Conservation (phyloP, 129 eudicot genomes). For the Lactuca saligna region DNA sequence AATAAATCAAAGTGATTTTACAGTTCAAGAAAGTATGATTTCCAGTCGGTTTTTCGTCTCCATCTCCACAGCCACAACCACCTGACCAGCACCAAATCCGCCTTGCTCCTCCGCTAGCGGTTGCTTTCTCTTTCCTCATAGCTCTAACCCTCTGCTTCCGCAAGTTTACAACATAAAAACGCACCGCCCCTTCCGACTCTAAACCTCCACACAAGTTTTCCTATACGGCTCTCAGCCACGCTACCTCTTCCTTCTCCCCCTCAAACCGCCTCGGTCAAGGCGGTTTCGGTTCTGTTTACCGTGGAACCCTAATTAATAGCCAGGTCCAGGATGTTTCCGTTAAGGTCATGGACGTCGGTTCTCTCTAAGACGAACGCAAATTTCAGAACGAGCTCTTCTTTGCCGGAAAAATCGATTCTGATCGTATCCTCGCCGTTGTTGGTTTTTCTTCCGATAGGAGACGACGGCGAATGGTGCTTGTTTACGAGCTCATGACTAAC, state of each 20-base stretch:
- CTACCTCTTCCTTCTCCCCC: slow-evolving; percentile 70
- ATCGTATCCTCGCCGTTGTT: slow-evolving; percentile 45
- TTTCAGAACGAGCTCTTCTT: slow-evolving; percentile 89
- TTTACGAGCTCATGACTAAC: slow-evolving; percentile 82
- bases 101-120: slow-evolving; percentile 40
- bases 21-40: too few relatives aligned
- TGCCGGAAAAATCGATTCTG: slow-evolving; percentile 59
- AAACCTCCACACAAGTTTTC: slow-evolving; percentile 67
- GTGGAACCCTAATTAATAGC: slow-evolving; percentile 48
- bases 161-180: slow-evolving; percentile 50
- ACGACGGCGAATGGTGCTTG: slow-evolving; percentile 76
- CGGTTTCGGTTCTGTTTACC: slow-evolving; percentile 85
- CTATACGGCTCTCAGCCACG: slow-evolving; percentile 74
- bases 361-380: slow-evolving; percentile 91
- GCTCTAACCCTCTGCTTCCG: slow-evolving; percentile 72
- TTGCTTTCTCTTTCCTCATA: slow-evolving; percentile 58
- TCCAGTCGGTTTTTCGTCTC: too few relatives aligned
- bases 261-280: slow-evolving; percentile 91
- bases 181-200: slow-evolving; percentile 62
- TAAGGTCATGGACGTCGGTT: slow-evolving; percentile 88
- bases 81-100: slow-evolving; percentile 22
- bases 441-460: slow-evolving; percentile 75
- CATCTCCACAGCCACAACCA: slow-evolving; percentile 36
- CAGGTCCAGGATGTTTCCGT: slow-evolving; percentile 51
- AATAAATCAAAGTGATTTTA: too few relatives aligned